A percentile compares a stretch with the other conserved stretches of the same genome.
Conservation (phyloP, 768 basidiomycete genomes). For the Psilocybe azurescens region DNA sequence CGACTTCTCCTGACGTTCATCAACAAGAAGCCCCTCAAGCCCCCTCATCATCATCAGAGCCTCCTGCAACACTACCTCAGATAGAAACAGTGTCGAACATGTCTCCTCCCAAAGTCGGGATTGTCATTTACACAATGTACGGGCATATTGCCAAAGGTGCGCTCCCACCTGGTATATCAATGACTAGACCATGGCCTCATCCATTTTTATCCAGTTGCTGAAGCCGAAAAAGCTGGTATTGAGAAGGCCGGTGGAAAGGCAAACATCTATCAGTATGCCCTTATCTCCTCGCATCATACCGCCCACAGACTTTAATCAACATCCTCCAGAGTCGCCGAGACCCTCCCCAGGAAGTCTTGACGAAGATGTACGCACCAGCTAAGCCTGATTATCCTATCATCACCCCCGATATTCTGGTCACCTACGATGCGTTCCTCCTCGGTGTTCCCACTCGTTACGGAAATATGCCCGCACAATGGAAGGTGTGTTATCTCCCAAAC, state of each 20-base stretch:
- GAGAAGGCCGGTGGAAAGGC: slow-evolving; percentile 53
- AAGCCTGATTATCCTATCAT: slow-evolving; percentile 78
- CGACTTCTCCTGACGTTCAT: neutral
- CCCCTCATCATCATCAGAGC: slow-evolving; percentile 3
- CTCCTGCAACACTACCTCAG: slow-evolving; percentile 16
- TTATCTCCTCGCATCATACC: neutral
- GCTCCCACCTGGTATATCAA: neutral
- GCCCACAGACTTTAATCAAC: neutral
- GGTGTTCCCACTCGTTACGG: slow-evolving; percentile 86
- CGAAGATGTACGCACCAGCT: slow-evolving; percentile 71
- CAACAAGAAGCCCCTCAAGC: neutral
- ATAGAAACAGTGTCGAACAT: slow-evolving; percentile 30
- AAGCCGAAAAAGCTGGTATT: slow-evolving; percentile 56
- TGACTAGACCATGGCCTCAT: neutral
- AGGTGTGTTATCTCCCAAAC: slow-evolving; percentile 42
- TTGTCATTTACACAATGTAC: slow-evolving; percentile 75
- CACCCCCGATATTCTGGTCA: slow-evolving; percentile 53
- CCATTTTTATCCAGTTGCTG: slow-evolving; percentile 56
- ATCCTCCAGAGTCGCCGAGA: slow-evolving; percentile 70
- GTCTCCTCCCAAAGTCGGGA: slow-evolving; percentile 63
- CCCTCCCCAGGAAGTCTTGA: slow-evolving; percentile 68
- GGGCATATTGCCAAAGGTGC: slow-evolving; percentile 54
- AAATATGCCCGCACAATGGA: slow-evolving; percentile 81
- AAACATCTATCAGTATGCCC: slow-evolving; percentile 60
- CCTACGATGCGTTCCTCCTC: slow-evolving; percentile 76